Conservation (phyloP, 164 flowering plant species). For the Berberis vulgaris region DNA sequence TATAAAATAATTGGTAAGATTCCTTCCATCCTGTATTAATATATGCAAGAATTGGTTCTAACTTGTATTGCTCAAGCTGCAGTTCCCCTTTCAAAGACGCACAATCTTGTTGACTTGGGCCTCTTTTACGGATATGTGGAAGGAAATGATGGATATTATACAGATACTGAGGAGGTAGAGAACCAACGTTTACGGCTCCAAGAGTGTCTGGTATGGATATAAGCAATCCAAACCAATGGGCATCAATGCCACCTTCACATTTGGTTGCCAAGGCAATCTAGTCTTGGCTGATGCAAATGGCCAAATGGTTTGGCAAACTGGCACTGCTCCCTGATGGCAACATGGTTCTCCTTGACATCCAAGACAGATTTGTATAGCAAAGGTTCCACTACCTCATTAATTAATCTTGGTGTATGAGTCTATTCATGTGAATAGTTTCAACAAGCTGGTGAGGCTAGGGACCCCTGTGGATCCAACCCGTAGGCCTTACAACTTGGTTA, state of each 20-base stretch:
- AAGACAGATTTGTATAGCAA: conserved; percentile 24
- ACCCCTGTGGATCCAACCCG: conserved; percentile 9
- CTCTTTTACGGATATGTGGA: neutral
- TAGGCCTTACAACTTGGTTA: conserved; percentile 19
- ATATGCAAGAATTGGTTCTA: no score
- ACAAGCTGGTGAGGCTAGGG: conserved; percentile 15
- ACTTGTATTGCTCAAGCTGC: neutral
- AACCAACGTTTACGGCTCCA: neutral
- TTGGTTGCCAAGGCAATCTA: conserved; percentile 15
- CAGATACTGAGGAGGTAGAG: neutral
- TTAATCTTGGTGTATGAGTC: conserved; percentile 23
- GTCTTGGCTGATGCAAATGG: conserved; percentile 28
- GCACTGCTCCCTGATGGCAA: conserved; percentile 26
- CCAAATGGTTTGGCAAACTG: conserved; percentile 21
- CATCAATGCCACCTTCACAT: neutral
- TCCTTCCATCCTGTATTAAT: no score
- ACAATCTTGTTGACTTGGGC: neutral
- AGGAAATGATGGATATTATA: no score
- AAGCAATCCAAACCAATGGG: neutral
- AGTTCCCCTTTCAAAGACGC: neutral
- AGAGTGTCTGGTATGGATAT: neutral
- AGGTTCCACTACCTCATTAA: conserved; percentile 26
- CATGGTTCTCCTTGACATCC: conserved; percentile 17
- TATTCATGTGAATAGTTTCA: conserved; percentile 6
- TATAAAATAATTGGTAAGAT: no score